These are phyloP conservation scores for Ascochyta fabae DNA, from an alignment of 2,329 filamentous ascomycete species.

Conservation along the genomic window DNA sequence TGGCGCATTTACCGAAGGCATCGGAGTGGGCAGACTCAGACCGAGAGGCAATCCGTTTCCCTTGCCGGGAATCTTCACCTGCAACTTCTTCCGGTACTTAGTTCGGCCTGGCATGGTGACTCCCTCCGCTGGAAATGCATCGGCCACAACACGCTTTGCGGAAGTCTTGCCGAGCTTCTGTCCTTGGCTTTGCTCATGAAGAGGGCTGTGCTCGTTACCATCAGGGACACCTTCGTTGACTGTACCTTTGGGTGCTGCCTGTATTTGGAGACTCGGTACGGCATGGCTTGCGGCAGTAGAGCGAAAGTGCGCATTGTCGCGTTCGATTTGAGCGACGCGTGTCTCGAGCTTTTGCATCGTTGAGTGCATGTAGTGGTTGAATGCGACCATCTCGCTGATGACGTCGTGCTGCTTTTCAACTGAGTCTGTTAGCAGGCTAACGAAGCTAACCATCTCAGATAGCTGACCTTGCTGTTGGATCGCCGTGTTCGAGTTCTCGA, in stretches of 20 bases:
- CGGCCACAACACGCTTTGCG: not conserved
- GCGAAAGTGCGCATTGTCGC: not conserved
- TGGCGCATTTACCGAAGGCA: conserved; percentile 13
- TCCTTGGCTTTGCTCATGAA: not conserved
- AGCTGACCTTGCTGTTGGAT: not conserved
- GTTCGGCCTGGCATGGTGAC: not conserved
- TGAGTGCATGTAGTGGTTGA: not conserved
- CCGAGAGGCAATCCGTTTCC: not conserved
- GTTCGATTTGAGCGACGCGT: not conserved
- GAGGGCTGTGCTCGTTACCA: not conserved
- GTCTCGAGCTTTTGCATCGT: not conserved
- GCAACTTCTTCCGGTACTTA: conserved; percentile 15
- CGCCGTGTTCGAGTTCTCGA: not conserved
- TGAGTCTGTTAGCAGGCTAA: not conserved
- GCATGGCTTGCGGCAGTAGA: not conserved
- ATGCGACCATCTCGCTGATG: not conserved
- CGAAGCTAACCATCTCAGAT: too few species aligned
- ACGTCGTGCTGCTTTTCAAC: not conserved
- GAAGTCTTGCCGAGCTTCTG: not conserved
- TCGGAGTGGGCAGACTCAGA: conserved; percentile 16
- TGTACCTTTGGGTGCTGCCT: not conserved
- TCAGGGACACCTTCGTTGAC: not conserved
- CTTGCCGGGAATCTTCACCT: conserved; percentile 18
- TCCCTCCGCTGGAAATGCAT: not conserved
- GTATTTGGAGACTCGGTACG: not conserved